Evolutionary conservation across 176 grass and related monocot genomes (phyloP), one percentile per base, ranked within the genome.

Genomic region (Alloteropsis semialata): DNA sequence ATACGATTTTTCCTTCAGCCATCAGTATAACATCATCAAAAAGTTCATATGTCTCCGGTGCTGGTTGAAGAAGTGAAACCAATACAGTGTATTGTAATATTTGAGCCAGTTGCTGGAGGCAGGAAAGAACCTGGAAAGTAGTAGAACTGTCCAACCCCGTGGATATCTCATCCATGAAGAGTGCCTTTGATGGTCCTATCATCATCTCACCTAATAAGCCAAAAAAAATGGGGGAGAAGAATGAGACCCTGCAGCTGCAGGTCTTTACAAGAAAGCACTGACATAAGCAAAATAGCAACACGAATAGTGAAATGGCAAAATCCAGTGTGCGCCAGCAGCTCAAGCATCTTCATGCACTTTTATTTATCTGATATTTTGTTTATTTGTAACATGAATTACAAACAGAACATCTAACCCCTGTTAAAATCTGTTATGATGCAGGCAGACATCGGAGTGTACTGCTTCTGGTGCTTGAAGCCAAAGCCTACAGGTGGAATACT

Each of bases 111-210:
- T 97, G 89, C 55, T 88, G 89, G 39, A 97, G 91, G 58, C 82
- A 97, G 38, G 91, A 78, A 77, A 97, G 41, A 59, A 94, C 79
- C 72, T 94, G 94, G 45, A 88, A 90, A 22, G 94, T 97, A 10
- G 94, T 97, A 16, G 91, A 86, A 60, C 91, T 94, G 8, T 97
- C 94, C 61, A 97, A 80, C 54, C 94, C 89, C 43, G 89, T 94
- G 77, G 94, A 97, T 77, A 97, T 94, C 71, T 97, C 94, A 74
- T 97, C 91, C 94, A 97, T 92, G 38, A 97, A 86, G 29, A 97
- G 78, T 10, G 75, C 87, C 79, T 84, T 97, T 73, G 87, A 89
- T 43, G 94, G 89, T 19, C 94, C 94, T 17, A 97, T 81, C 59
- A 97, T 86, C 87, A 97, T 90, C 79, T 97, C 91, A 54, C 89